Conservation (phyloP, 257 asterid species). For the Euphrasia confusa region DNA sequence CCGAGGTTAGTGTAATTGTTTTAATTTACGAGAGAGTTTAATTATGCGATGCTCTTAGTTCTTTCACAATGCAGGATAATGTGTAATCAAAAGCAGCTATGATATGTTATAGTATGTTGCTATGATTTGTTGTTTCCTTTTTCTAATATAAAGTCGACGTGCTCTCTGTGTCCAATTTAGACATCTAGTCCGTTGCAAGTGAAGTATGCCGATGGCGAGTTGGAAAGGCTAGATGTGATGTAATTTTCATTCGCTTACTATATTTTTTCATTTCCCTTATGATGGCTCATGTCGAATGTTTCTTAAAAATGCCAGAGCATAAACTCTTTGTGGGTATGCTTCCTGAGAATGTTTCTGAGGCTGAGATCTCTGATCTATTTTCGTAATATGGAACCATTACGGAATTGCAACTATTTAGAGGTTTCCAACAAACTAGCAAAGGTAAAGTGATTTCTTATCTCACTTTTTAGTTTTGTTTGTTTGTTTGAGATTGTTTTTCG, state of each 20-base stretch:
- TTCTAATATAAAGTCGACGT: constrained; percentile 26
- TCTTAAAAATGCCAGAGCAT: constrained; percentile 57
- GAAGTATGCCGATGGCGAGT: constrained; percentile 98
- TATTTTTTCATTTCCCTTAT: not conserved
- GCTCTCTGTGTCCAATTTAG: constrained; percentile 50
- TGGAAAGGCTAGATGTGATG: constrained; percentile 91
- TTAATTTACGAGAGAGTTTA: no score
- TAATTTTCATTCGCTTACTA: constrained; percentile 17
- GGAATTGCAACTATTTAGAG: constrained; percentile 86
- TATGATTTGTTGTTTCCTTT: no score
- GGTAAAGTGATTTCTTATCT: constrained; percentile 39
- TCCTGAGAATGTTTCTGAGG: constrained; percentile 80
- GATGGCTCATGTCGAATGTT: constrained; percentile 9
- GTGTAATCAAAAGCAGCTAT: no score
- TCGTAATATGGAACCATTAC: constrained; percentile 76
- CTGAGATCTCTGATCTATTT: constrained; percentile 72
- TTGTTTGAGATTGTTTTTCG: no score
- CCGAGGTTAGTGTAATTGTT: no score
- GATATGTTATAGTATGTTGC: no score
- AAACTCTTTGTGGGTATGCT: constrained; percentile 97
- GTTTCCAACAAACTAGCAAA: constrained; percentile 90
- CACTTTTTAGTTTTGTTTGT: no score
- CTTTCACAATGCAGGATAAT: no score
- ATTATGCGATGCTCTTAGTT: no score
- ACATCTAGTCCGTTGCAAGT: constrained; percentile 97